phyloP scores from a whole-genome alignment of 768 basidiomycete genomes.

The Panaeolus cyanescens region DNA sequence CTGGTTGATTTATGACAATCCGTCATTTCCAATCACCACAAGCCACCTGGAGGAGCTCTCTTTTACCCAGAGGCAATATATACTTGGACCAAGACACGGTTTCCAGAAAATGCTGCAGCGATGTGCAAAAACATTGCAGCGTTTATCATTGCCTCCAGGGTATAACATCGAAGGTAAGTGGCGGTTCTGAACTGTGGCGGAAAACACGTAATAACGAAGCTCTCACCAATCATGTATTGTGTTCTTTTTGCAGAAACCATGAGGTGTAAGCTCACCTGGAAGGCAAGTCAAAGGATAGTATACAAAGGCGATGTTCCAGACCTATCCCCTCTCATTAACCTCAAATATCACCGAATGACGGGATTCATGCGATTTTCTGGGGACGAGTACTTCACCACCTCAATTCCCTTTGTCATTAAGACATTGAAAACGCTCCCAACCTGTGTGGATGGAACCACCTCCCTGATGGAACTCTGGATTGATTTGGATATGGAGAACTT shows the following conservation, averaged over 20 bases:
- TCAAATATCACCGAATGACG: background rate
- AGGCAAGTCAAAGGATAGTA: background rate
- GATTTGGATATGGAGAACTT: background rate
- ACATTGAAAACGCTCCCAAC: background rate
- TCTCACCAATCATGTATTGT: background rate
- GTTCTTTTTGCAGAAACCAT: background rate
- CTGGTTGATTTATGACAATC: background rate
- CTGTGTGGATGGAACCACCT: background rate
- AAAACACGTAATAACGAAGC: background rate
- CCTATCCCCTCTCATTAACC: background rate
- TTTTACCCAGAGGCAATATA: background rate
- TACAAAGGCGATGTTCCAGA: background rate
- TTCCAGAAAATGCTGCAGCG: background rate
- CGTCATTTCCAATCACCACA: background rate
- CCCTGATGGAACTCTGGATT: background rate
- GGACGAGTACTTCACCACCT: background rate
- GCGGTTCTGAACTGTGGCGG: background rate
- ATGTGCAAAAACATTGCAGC: background rate
- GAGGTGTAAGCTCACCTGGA: background rate
- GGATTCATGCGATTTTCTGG: background rate
- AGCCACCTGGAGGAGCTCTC: background rate
- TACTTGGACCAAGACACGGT: background rate
- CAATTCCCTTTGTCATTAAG: background rate
- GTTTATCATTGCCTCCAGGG: background rate
- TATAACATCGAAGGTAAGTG: background rate